Evolutionary conservation across 2,329 filamentous ascomycete genomes (phyloP), one percentile per base, ranked within the genome.

Genomic region (Aspergillus transmontanensis): DNA sequence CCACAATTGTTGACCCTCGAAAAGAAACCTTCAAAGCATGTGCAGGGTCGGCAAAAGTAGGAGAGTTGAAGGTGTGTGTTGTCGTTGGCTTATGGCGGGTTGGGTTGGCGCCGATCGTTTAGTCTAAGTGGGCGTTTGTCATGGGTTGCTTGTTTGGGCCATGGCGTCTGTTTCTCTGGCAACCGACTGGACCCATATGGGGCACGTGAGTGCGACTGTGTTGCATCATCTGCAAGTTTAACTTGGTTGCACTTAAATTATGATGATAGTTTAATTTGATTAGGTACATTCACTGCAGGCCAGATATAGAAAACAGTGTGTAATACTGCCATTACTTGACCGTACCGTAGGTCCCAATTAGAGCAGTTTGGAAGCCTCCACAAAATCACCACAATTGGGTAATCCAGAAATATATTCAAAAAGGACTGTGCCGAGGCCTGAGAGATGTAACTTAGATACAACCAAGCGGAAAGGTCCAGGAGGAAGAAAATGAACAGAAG

Each of bases 101-200:
- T 39, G 34, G 14, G 34, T 30, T 51, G 51, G 21, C 34, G 51
- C 34, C 51, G 51, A 55, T 26, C 51, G 32, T n/a, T 36, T 26
- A 54, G 30, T 36, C 32, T 34, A 39, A 54, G 51, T 55, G 32
- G 51, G 54, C 43, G 51, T 60, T 50, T 53, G 53, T 59, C 45
- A 41, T 56, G 34, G 34, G 46, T 51, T 62, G 30, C 64, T 66
- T 64, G 62, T 66, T 66, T 66, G 41, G 62, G 59, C 26, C 28
- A 36, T 54, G 45, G 53, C 53, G 28, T 26, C 4, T 28, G 65
- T 67, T 65, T 2, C 46, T 48, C 45, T 43, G 60, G 59, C 46
- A 61, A 67, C 64, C 21, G 9, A 7, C 1, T 6, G n/a, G 32
- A 21, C n/a, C 41, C 53, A 50, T 32, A 26, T 7, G 1, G 10